Conservation (phyloP, 73 alveolate genomes). For the Symbiodinium natans region DNA sequence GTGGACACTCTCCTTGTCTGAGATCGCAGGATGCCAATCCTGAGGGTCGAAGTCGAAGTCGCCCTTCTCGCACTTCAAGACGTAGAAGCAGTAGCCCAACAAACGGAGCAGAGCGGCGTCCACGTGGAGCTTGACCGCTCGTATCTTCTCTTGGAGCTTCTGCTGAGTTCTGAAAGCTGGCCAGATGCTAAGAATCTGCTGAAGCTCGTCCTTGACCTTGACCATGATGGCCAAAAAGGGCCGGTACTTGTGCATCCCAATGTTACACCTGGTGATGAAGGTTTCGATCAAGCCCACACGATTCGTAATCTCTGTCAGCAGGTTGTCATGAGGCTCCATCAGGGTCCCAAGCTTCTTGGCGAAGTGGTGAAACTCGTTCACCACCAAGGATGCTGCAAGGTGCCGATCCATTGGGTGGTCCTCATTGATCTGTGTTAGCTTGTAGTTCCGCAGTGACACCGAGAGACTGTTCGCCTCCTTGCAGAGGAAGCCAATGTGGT, state of each 20-base stretch:
- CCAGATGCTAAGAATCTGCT: slow-evolving; percentile 36
- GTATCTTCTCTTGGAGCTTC: slow-evolving; percentile 61
- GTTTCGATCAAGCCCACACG: slow-evolving; percentile 54
- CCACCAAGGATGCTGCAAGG: not conserved
- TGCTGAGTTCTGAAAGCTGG: slow-evolving; percentile 71
- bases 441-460: slow-evolving; percentile 51
- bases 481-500: slow-evolving; percentile 78
- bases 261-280: slow-evolving; percentile 61
- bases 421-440: slow-evolving; percentile 68
- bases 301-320: slow-evolving; percentile 11
- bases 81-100: slow-evolving; percentile 64
- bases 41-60: slow-evolving; percentile 42
- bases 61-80: slow-evolving; percentile 63
- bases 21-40: not conserved
- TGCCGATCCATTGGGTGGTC: slow-evolving; percentile 3
- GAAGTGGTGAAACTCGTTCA: slow-evolving; percentile 67
- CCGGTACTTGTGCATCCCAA: slow-evolving; percentile 63
- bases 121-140: slow-evolving; percentile 63
- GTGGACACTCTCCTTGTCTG: slow-evolving; percentile 59
- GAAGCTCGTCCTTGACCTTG: not conserved
- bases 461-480: slow-evolving; percentile 74
- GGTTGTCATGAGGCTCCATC: slow-evolving; percentile 29
- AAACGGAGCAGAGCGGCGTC: slow-evolving; percentile 58
- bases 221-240: slow-evolving; percentile 1
- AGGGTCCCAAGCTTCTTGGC: slow-evolving; percentile 1